phyloP scores from a whole-genome alignment of 2,329 filamentous ascomycete genomes.

The Fusarium sp. region DNA sequence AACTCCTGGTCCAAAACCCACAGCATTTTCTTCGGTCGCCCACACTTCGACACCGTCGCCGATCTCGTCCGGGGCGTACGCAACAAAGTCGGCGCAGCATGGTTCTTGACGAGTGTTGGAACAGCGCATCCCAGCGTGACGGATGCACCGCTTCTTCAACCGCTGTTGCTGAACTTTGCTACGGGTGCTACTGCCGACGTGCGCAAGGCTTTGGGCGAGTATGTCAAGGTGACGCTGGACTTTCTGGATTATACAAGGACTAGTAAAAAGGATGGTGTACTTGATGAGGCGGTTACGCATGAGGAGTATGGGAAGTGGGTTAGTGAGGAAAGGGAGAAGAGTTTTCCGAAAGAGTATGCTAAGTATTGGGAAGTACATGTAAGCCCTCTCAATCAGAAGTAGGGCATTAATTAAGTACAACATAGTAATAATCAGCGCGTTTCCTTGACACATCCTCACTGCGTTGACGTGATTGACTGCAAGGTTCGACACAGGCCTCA shows the following conservation, averaged over 20 bases:
- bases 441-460: neutral
- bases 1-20: constrained; percentile 70
- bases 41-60: constrained; percentile 72
- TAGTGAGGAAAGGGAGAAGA: constrained; percentile 47
- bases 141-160: constrained; percentile 73
- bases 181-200: constrained; percentile 70
- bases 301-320: constrained; percentile 55
- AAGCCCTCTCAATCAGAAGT: constrained; percentile 41
- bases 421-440: neutral
- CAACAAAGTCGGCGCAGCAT: constrained; percentile 56
- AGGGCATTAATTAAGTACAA: neutral
- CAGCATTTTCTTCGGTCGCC: constrained; percentile 69
- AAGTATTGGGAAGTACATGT: constrained; percentile 59
- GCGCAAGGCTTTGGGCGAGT: constrained; percentile 66
- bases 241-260: constrained; percentile 63
- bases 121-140: constrained; percentile 73
- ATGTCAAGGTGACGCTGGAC: constrained; percentile 67
- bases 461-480: neutral
- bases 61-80: constrained; percentile 63
- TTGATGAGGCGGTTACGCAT: constrained; percentile 62
- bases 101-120: constrained; percentile 66
- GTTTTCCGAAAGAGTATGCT: constrained; percentile 50
- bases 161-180: constrained; percentile 68
- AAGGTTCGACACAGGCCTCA: neutral
- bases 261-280: constrained; percentile 58